Conservation (phyloP, 2,329 filamentous ascomycete species). For the Rhinocladiella similis region DNA sequence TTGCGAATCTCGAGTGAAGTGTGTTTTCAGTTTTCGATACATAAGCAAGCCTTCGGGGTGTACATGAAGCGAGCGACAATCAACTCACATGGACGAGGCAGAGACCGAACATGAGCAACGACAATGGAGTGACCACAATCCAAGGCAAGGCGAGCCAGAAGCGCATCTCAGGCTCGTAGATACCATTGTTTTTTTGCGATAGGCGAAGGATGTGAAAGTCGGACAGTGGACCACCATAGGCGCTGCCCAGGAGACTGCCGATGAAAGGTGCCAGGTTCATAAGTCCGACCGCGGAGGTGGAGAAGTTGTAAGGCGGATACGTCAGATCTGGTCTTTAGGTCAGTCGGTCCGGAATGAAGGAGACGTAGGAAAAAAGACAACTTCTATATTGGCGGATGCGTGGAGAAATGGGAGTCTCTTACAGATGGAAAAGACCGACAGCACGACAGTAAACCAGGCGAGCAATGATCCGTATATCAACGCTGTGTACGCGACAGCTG, state of each 20-base stretch:
- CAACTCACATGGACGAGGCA: too few relatives aligned
- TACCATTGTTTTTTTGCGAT: conserved; percentile 45
- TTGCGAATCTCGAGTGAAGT: too few relatives aligned
- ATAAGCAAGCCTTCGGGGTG: too few relatives aligned
- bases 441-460: conserved; percentile 35
- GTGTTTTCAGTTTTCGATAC: too few relatives aligned
- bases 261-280: conserved; percentile 37
- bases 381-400: too few relatives aligned
- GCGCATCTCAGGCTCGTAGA: conserved; percentile 52
- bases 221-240: conserved; percentile 40
- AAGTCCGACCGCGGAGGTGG: conserved; percentile 32
- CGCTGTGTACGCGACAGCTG: conserved; percentile 39
- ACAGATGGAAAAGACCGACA: conserved; percentile 9
- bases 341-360: conserved; percentile 10
- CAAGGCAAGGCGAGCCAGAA: conserved; percentile 36
- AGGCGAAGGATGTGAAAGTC: conserved; percentile 42
- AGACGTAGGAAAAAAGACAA: too few relatives aligned
- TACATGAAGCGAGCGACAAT: too few relatives aligned
- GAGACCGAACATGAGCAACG: too few relatives aligned
- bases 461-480: conserved; percentile 41
- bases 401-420: too few relatives aligned
- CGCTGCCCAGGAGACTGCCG: conserved; percentile 39
- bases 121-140: too few relatives aligned
- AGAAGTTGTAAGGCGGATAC: conserved; percentile 34
- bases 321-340: conserved; percentile 32